phyloP scores from a whole-genome alignment of 805 yeast species.

The Nakazawaea populi region DNA sequence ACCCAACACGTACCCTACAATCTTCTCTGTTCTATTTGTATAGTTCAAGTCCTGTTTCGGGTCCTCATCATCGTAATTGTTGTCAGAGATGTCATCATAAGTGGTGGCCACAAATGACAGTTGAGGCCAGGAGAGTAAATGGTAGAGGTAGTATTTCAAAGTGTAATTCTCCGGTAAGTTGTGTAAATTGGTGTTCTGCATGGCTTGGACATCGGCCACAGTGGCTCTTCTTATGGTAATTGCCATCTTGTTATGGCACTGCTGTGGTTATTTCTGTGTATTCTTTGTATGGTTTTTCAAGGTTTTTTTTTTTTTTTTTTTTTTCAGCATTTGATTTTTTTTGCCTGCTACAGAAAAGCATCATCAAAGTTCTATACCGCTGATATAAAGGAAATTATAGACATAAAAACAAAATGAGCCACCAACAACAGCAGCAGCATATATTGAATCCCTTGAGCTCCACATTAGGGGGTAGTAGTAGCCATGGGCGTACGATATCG shows the following conservation, averaged over 20 bases:
- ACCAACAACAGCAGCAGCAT: background rate
- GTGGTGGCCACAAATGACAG: slow-evolving; percentile 94
- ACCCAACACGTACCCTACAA: slow-evolving; percentile 94
- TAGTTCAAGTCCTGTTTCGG: slow-evolving; percentile 38
- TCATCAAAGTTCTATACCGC: too few species aligned
- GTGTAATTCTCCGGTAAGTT: slow-evolving; percentile 94
- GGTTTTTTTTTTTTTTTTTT: background rate
- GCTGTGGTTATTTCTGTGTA: too few species aligned
- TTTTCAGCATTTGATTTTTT: background rate
- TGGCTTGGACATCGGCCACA: slow-evolving; percentile 80
- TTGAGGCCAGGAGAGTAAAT: slow-evolving; percentile 94
- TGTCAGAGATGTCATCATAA: slow-evolving; percentile 39
- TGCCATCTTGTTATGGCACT: slow-evolving; percentile 43
- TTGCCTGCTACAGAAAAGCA: background rate
- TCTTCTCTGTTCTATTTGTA: slow-evolving; percentile 60
- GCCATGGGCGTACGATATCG: background rate
- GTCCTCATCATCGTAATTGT: slow-evolving; percentile 18
- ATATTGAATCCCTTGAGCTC: slow-evolving; percentile 1
- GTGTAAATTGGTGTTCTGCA: slow-evolving; percentile 91
- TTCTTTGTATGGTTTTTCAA: background rate
- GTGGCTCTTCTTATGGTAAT: slow-evolving; percentile 87
- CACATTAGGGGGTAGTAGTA: background rate
- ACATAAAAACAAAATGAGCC: too few species aligned
- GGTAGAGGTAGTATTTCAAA: slow-evolving; percentile 89
- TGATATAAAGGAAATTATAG: too few species aligned